Percentiles rank a stretch among this genome's conserved stretches.
Evolutionary conservation across 192 early-diverging fungal genomes (phyloP).

Genomic region (Gigaspora rosea): DNA sequence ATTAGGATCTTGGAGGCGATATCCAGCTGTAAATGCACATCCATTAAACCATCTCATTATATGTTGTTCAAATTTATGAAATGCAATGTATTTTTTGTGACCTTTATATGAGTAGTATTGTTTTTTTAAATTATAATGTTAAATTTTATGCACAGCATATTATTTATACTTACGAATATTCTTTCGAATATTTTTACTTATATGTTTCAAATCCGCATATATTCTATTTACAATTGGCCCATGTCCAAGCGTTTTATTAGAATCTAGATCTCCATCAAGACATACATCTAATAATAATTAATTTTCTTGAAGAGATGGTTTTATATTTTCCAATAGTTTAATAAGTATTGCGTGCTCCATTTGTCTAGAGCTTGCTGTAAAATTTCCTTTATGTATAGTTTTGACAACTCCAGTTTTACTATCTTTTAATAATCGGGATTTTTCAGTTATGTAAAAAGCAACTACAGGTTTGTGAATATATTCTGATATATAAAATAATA

Average conservation of each 20-base stretch:
- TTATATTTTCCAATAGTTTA: background rate
- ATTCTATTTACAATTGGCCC: background rate
- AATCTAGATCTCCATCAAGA: background rate
- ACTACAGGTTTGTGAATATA: background rate
- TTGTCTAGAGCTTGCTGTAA: background rate
- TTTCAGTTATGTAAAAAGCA: background rate
- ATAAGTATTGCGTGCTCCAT: background rate
- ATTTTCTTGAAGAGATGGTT: background rate
- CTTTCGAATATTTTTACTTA: background rate
- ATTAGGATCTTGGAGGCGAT: background rate
- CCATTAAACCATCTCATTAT: conserved; percentile 1
- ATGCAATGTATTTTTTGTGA: background rate
- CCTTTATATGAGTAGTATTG: background rate
- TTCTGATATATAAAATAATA: background rate
- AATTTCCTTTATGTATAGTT: background rate
- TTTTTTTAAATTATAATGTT: no score
- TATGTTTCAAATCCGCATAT: conserved; percentile 18
- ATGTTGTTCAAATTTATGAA: background rate
- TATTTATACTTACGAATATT: conserved; percentile 2
- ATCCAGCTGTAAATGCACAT: conserved; percentile 11
- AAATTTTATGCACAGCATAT: background rate
- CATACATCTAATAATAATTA: background rate
- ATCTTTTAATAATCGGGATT: background rate
- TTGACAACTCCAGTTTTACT: background rate
- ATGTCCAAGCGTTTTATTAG: background rate